These are phyloP conservation scores for Hymenoscyphus occultus DNA, from an alignment of 2,329 filamentous ascomycete genomes.

Conservation along the genomic window DNA sequence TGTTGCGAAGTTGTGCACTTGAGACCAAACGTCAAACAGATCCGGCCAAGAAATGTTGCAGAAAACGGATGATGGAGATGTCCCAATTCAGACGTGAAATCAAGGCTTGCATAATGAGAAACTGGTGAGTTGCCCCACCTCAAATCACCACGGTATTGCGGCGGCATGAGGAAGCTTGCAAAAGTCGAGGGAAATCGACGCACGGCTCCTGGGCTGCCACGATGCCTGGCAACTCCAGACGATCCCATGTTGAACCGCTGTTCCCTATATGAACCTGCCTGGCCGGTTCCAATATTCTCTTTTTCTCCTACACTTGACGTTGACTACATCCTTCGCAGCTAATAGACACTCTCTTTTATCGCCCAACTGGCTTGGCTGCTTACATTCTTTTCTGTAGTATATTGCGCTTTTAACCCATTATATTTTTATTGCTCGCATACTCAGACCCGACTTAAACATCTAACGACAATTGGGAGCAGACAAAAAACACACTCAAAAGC, in stretches of 20 bases:
- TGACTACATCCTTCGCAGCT: slow-evolving; percentile 37
- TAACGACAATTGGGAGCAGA: slow-evolving; percentile 24
- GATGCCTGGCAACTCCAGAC: slow-evolving; percentile 30
- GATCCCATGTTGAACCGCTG: slow-evolving; percentile 25
- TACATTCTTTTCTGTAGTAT: slow-evolving; percentile 47
- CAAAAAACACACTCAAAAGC: slow-evolving; percentile 43
- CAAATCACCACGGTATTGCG: slow-evolving; percentile 23
- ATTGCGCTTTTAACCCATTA: slow-evolving; percentile 33
- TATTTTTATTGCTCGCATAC: slow-evolving; percentile 29
- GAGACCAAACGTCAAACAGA: slow-evolving; percentile 27
- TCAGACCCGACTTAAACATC: slow-evolving; percentile 13
- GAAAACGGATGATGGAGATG: slow-evolving; percentile 33
- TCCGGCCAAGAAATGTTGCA: slow-evolving; percentile 32
- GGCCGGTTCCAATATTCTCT: slow-evolving; percentile 24
- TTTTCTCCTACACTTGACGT: slow-evolving; percentile 35
- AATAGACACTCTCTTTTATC: slow-evolving; percentile 44
- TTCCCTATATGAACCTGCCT: slow-evolving; percentile 33
- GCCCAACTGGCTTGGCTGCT: slow-evolving; percentile 53
- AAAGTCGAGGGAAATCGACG: slow-evolving; percentile 25
- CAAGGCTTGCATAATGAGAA: slow-evolving; percentile 38
- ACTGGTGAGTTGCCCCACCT: slow-evolving; percentile 31
- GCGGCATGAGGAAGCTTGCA: slow-evolving; percentile 21
- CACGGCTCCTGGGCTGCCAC: slow-evolving; percentile 28
- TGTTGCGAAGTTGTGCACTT: slow-evolving; percentile 1
- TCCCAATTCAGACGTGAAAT: slow-evolving; percentile 34